A percentile compares a stretch with the other conserved stretches of the same genome.
phyloP scores from a whole-genome alignment of 2,329 filamentous ascomycete genomes.

The Monosporascus cannonballus region DNA sequence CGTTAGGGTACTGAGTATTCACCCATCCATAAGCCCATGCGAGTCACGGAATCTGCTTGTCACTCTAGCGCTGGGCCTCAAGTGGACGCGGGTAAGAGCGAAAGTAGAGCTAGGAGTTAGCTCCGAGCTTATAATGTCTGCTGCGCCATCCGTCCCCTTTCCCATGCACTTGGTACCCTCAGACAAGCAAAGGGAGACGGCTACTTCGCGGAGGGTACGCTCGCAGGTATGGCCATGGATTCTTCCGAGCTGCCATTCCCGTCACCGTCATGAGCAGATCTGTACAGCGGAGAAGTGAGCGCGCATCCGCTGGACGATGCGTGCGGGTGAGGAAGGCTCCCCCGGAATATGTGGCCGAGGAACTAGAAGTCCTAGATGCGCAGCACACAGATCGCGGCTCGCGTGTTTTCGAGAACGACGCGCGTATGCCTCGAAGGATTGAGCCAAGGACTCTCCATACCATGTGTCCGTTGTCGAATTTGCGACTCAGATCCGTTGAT shows the following conservation, averaged over 20 bases:
- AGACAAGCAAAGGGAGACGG: constrained; percentile 32
- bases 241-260: constrained; percentile 55
- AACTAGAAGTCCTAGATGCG: constrained; percentile 56
- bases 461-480: constrained; percentile 69
- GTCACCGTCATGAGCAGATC: constrained; percentile 53
- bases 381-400: constrained; percentile 72
- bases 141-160: constrained; percentile 60
- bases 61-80: constrained; percentile 59
- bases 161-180: constrained; percentile 45
- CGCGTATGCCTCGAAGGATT: constrained; percentile 53
- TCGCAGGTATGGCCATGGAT: constrained; percentile 62
- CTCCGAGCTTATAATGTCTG: constrained; percentile 63
- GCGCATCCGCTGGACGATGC: constrained; percentile 60
- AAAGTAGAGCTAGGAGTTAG: constrained; percentile 57
- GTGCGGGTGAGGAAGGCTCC: constrained; percentile 72
- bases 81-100: constrained; percentile 53
- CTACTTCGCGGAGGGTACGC: constrained; percentile 43
- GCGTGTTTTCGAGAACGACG: constrained; percentile 53
- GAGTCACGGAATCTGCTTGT: constrained; percentile 55
- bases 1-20: constrained; percentile 75
- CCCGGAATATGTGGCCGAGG: constrained; percentile 55
- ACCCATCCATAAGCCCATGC: constrained; percentile 77
- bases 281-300: constrained; percentile 50
- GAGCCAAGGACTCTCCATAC: constrained; percentile 55
- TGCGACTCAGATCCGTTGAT: constrained; percentile 52